phyloP scores from a whole-genome alignment of 2,329 filamentous ascomycete species.

The Elsinoe ampelina region DNA sequence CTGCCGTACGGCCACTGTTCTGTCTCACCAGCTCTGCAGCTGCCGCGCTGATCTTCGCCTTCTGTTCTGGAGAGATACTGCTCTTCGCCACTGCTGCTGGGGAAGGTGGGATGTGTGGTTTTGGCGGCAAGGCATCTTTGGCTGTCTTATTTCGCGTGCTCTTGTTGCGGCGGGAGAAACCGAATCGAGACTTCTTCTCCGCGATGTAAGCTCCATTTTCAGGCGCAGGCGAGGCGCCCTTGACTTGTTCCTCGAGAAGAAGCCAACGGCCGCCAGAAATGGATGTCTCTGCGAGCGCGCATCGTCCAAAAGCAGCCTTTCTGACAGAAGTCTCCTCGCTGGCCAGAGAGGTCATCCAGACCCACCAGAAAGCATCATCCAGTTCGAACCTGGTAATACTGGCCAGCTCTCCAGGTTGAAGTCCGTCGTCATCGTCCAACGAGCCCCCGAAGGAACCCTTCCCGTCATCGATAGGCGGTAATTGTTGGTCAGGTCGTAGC shows the following conservation, averaged over 20 bases:
- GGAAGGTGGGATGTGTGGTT: slow-evolving; percentile 32
- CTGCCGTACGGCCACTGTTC: slow-evolving; percentile 43
- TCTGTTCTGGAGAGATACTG: slow-evolving; percentile 81
- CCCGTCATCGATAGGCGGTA: slow-evolving; percentile 74
- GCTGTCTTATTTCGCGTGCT: slow-evolving; percentile 38
- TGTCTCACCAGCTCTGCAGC: slow-evolving; percentile 69
- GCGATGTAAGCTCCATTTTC: slow-evolving; percentile 81
- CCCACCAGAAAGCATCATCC: slow-evolving; percentile 98
- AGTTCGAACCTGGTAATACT: slow-evolving; percentile 80
- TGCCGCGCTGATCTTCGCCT: slow-evolving; percentile 85
- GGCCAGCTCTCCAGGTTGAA: slow-evolving; percentile 88
- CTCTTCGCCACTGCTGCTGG: slow-evolving; percentile 59
- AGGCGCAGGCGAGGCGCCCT: slow-evolving; percentile 78
- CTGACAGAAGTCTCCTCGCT: slow-evolving; percentile 76
- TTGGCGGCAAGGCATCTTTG: slow-evolving; percentile 34
- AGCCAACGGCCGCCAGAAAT: slow-evolving; percentile 80
- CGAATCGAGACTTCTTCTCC: slow-evolving; percentile 91
- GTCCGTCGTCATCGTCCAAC: slow-evolving; percentile 57
- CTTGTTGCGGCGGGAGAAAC: slow-evolving; percentile 65
- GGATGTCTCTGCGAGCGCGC: slow-evolving; percentile 80
- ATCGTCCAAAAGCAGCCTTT: slow-evolving; percentile 89
- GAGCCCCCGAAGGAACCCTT: slow-evolving; percentile 35
- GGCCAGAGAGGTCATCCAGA: slow-evolving; percentile 95
- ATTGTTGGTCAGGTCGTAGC: slow-evolving; percentile 81
- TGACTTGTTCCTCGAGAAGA: slow-evolving; percentile 91